Base-by-base conservation (phyloP, 2,329 filamentous ascomycete species). In the Eutypella sp. region DNA sequence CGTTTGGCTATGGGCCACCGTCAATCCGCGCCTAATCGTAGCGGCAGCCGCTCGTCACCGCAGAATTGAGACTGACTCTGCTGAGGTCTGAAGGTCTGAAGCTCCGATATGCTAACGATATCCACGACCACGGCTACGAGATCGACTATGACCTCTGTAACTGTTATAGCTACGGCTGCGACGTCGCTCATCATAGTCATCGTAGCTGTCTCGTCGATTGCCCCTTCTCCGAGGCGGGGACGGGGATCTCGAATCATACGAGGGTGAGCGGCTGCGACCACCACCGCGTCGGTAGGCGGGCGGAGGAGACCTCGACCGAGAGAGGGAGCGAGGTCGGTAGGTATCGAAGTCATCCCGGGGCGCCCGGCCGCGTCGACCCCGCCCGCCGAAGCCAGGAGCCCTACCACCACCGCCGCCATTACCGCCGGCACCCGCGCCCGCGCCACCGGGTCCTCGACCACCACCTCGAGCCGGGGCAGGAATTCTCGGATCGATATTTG, bases 291-390 rank as follows among this genome's bases (percentile, higher is more conserved):
- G 63, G 36, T 39, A 24, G 2, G 13, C 36, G 5, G 52, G 57
- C 18, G 55, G 64, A 33, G 60, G 64, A 3, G 61, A 62, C 46
- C 77, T 63, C 19, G 76, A 78, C 47, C 72, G 64, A n/a, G 73
- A 74, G 38, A 68, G 71, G 49, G 68, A 71, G 6, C 73, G 71
- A n/a, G 82, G 83, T 5, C 82, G 75, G 61, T 85, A 87, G 23
- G 74, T 76, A 54, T 84, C 78, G 40, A 56, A 57, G 46, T 41
- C 73, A 69, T 50, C 73, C 62, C 45, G 69, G 57, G 8, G 44
- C 39, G 53, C 11, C 2, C 59, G 54, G 33, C 56, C 57, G 23
- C 57, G 59, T 38, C 51, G 56, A 5, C 36, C 41, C 44, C 58
- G 55, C 24, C 52, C 48, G 16, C 70, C 72, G 48, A 62, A 71